Conservation (phyloP, 2,329 filamentous ascomycete genomes). For the Fusarium sp. region DNA sequence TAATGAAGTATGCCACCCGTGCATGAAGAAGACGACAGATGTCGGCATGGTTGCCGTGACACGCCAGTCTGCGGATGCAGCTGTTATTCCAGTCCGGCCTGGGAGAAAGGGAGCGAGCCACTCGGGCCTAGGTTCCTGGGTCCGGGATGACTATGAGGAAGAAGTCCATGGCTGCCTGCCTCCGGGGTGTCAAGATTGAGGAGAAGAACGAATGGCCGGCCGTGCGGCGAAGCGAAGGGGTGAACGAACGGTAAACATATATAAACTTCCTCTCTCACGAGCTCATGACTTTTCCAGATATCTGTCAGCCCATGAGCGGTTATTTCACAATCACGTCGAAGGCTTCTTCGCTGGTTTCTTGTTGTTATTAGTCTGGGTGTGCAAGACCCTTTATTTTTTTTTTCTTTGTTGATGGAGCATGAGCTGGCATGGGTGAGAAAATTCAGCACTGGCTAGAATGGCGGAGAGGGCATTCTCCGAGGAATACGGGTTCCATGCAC, state of each 20-base stretch:
- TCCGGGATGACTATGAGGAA: not conserved
- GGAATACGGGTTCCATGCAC: slow-evolving; percentile 19
- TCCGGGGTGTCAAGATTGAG: not conserved
- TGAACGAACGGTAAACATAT: slow-evolving; percentile 41
- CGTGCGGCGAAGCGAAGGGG: slow-evolving; percentile 31
- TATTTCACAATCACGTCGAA: slow-evolving; percentile 33
- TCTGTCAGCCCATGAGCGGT: slow-evolving; percentile 34
- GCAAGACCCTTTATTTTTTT: slow-evolving; percentile 8
- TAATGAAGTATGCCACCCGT: slow-evolving; percentile 88
- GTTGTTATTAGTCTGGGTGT: slow-evolving; percentile 15
- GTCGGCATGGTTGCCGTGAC: slow-evolving; percentile 19
- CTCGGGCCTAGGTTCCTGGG: not conserved
- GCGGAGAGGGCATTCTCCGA: slow-evolving; percentile 30
- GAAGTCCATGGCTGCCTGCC: slow-evolving; percentile 3
- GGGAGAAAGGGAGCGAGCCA: slow-evolving; percentile 1
- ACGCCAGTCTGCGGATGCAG: slow-evolving; percentile 15
- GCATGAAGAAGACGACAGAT: slow-evolving; percentile 48
- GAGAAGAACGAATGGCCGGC: slow-evolving; percentile 24
- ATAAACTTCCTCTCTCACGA: slow-evolving; percentile 51
- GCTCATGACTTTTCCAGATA: slow-evolving; percentile 45
- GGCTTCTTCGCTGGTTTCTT: slow-evolving; percentile 37
- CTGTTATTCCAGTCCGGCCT: slow-evolving; percentile 1
- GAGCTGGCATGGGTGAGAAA: slow-evolving; percentile 26
- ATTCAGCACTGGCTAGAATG: slow-evolving; percentile 44
- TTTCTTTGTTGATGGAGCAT: slow-evolving; percentile 36